Evolutionary conservation across 2,329 filamentous ascomycete species (phyloP), one percentile per base, ranked within the genome.

Genomic region (Fusarium papillatum): DNA sequence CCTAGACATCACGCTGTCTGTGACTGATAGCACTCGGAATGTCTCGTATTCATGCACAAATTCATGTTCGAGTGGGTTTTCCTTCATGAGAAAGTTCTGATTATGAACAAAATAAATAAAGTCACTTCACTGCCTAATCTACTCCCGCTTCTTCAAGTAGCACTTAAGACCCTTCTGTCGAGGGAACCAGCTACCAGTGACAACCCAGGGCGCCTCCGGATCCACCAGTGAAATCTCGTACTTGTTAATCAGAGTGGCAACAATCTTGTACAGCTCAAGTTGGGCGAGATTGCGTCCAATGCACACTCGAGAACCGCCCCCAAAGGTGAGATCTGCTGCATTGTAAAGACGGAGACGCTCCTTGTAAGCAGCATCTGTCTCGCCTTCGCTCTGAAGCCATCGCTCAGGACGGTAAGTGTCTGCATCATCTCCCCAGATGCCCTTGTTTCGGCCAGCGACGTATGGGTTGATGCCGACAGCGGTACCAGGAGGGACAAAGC

Each of bases 371-470:
- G 78, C 16, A 10, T 70, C 70, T 16, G 39, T 75, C 31, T 75
- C 74, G 2, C 34, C 38, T 5, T 73, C 50, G 1, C 26, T 26
- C 36, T 70, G 80, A 10, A 90, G 78, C 88, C 88, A 90, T 5
- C 89, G 82, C 60, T 88, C 88, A 0, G 88, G 87, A 2, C 82
- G 81, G 73, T 86, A 90, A 0, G 74, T 69, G 24, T 88, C 83
- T 0, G 85, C 83, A 68, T 90, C 86, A 0, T 81, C 74, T 0
- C 87, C 88, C 75, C 87, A 90, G 5, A 87, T 75, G 0, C 60
- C 70, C 55, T 79, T 80, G 76, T 90, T 86, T 9, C 81, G 78
- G 0, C 83, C 81, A 1, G 84, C 76, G 3, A 87, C 82, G 67
- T 82, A 86, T 0, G 85, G 82, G 55, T 84, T 87, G 66, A 87